A percentile compares a stretch with the other conserved stretches of the same genome.
These are phyloP conservation scores for Calycina marina DNA, from an alignment of 2,329 filamentous ascomycete genomes.

Conservation along the genomic window DNA sequence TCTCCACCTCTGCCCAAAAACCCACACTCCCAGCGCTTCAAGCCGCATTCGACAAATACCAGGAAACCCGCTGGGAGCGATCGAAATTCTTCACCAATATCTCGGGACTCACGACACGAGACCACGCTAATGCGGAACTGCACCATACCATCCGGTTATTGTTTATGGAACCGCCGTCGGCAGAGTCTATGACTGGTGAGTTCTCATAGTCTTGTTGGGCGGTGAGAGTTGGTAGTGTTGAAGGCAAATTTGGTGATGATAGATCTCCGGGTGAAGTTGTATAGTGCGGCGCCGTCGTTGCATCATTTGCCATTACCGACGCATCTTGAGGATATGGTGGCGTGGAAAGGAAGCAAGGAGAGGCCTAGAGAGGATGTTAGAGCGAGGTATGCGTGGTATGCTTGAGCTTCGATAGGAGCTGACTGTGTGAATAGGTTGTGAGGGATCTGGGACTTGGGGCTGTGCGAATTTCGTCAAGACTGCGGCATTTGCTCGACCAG, in stretches of 20 bases:
- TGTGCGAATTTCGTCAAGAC: too few species aligned
- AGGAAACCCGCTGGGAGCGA: conserved; percentile 5
- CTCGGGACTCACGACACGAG: conserved; percentile 7
- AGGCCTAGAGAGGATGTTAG: too few species aligned
- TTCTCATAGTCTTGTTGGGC: background rate
- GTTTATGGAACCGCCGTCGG: conserved; percentile 4
- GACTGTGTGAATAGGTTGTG: too few species aligned
- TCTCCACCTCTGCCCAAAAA: background rate
- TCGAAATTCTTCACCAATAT: conserved; percentile 8
- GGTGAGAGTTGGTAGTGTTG: background rate
- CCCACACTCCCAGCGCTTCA: conserved; percentile 1
- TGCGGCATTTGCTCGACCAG: too few species aligned
- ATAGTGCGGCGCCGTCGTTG: conserved; percentile 7
- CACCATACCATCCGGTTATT: conserved; percentile 9
- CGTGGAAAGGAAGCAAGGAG: conserved; percentile 6
- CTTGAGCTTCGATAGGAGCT: too few species aligned
- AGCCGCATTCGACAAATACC: conserved; percentile 6
- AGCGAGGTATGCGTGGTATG: too few species aligned
- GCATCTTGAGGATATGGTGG: conserved; percentile 4
- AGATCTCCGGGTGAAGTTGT: conserved; percentile 10
- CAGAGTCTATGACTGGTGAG: conserved; percentile 7
- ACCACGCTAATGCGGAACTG: conserved; percentile 7
- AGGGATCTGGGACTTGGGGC: too few species aligned
- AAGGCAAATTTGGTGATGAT: conserved; percentile 1
- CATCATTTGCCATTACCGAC: conserved; percentile 10